Percentiles rank a stretch among this genome's conserved stretches.
These are phyloP conservation scores for Beta vulgaris DNA, from an alignment of 148 eudicot species.

Conservation along the genomic window DNA sequence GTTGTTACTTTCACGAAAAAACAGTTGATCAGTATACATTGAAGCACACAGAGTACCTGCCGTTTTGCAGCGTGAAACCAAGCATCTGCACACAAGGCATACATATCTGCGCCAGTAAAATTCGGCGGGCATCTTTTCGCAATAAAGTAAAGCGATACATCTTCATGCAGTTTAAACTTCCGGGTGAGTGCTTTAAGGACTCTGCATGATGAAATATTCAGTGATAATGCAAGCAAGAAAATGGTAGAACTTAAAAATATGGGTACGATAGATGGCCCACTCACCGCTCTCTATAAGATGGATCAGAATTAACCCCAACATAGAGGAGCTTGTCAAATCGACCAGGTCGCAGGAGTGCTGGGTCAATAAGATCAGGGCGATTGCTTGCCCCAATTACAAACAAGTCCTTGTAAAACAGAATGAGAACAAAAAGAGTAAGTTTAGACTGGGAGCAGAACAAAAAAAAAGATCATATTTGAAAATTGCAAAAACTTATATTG, in stretches of 20 bases:
- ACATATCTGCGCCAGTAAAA: conserved; percentile 98
- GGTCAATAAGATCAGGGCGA: conserved; percentile 95
- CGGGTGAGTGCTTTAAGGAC: conserved; percentile 87
- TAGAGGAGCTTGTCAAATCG: conserved; percentile 97
- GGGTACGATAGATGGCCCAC: conserved; percentile 3
- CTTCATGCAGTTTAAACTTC: conserved; percentile 81
- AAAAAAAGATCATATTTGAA: not conserved
- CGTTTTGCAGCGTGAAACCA: conserved; percentile 98
- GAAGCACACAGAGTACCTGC: conserved; percentile 43
- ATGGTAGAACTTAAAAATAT: not conserved
- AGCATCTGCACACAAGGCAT: conserved; percentile 98
- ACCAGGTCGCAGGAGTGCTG: conserved; percentile 95
- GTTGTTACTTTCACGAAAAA: not conserved
- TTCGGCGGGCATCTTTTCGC: conserved; percentile 89
- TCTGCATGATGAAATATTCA: conserved; percentile 36
- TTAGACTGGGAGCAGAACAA: not conserved
- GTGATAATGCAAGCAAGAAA: not conserved
- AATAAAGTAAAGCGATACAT: conserved; percentile 70
- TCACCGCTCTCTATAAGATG: conserved; percentile 85
- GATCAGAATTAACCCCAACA: conserved; percentile 89
- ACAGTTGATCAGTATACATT: not conserved
- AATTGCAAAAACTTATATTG: not conserved
- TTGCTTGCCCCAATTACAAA: conserved; percentile 99
- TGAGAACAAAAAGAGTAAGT: conserved; percentile 7
- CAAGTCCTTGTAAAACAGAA: conserved; percentile 55